Base-by-base conservation (phyloP, 371 early-diverging fungal species). In the Circinella minor region DNA sequence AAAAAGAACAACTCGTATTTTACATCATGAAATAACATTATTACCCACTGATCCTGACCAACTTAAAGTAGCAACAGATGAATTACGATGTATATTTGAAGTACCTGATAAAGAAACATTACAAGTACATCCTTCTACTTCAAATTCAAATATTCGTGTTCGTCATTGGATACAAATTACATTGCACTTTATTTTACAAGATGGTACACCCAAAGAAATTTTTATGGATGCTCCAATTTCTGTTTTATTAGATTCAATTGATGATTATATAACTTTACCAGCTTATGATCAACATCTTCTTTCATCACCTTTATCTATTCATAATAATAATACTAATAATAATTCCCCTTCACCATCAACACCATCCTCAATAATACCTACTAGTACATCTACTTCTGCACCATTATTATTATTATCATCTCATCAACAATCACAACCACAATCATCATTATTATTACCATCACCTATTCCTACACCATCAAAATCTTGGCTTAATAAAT, bases 161-260 rank as follows among this genome's bases (percentile, higher is more conserved):
- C 74, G 78, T 15, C 82, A 82, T 61, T 82, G 82, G 82, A 69
- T 82, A 37, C 80, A 82, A 49, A 70, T 82, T 9, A 62, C 70
- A 4, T 39, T 77, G 27, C 68, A 55, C 15, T 67, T 81, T 20
- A 47, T 65, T 1, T 51, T 78, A 55, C 66, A 61, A 7, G 74
- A 76, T 55, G 71, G 73, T 8, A 65, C 68, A 13, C 61, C 78
- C 27, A 71, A 69, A 11, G 76, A 78, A 38, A 48, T 80, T 14
- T 68, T 73, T 18, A 77, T 80, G 70, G 77, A 80, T 72, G 72
- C 74, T 4, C 75, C 80, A 20, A 66, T 80, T 10, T 70, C 68
- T 14, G 77, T 79, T 4, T 48, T 77, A 14, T 61, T 71, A 61
- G 63, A 65, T 17, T 62, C 73, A 3, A 70, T 76, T 17, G 77